phyloP scores from a whole-genome alignment of 1,284 basidiomycete species.

The Naganishia sp. region DNA sequence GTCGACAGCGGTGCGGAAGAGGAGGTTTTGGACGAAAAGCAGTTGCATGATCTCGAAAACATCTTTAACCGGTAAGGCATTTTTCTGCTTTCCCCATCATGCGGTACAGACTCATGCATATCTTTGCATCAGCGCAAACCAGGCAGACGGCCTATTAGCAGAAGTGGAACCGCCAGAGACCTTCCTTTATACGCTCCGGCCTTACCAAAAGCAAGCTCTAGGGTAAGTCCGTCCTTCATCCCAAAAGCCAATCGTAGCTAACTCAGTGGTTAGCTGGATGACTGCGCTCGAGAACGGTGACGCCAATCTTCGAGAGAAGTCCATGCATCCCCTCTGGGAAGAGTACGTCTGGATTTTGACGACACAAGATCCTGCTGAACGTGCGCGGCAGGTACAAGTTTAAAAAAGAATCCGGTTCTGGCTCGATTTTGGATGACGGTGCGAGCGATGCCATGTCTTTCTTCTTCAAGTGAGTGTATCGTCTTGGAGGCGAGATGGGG shows the following conservation, averaged over 20 bases:
- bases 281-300: slow-evolving; percentile 76
- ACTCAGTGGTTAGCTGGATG: slow-evolving; percentile 73
- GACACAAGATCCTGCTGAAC: not conserved
- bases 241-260: not conserved
- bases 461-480: slow-evolving; percentile 61
- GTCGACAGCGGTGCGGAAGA: slow-evolving; percentile 59
- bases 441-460: slow-evolving; percentile 54
- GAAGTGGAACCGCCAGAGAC: slow-evolving; percentile 79
- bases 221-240: slow-evolving; percentile 55
- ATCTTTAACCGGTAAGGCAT: slow-evolving; percentile 72
- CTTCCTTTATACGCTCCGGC: slow-evolving; percentile 76
- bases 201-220: slow-evolving; percentile 93
- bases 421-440: slow-evolving; percentile 45
- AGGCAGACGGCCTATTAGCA: slow-evolving; percentile 71
- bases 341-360: slow-evolving; percentile 61
- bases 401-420: slow-evolving; percentile 41
- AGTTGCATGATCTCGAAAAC: slow-evolving; percentile 62
- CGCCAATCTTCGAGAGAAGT: slow-evolving; percentile 67
- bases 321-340: slow-evolving; percentile 94
- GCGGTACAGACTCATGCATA: not conserved
- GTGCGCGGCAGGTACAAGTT: slow-evolving; percentile 47
- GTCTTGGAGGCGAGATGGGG: slow-evolving; percentile 33
- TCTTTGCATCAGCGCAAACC: slow-evolving; percentile 67
- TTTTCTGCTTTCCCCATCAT: slow-evolving; percentile 4
- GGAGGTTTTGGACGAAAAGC: slow-evolving; percentile 74